Conservation (phyloP, 1,139 yeast genomes). For the Ogataea hybrid region DNA sequence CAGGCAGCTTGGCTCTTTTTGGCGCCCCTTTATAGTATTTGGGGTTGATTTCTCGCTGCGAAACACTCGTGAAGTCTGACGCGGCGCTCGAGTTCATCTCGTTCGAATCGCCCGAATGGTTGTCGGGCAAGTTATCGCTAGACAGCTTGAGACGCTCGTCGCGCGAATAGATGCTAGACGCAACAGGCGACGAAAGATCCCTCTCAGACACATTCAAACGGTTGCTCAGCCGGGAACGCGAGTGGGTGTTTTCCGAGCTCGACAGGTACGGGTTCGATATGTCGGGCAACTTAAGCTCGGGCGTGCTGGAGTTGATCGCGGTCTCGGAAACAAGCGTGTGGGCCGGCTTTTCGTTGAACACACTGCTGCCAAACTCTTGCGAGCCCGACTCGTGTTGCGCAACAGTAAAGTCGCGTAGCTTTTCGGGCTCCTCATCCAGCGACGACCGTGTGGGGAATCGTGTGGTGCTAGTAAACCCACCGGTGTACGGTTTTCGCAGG, state of each 20-base stretch:
- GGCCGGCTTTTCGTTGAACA: conserved; percentile 5
- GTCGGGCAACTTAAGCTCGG: conserved; percentile 24
- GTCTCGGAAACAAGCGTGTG: conserved; percentile 5
- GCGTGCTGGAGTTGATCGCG: conserved; percentile 5
- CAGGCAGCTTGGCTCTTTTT: conserved; percentile 19
- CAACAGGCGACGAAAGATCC: conserved; percentile 3
- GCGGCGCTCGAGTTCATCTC: conserved; percentile 14
- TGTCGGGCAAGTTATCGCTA: conserved; percentile 5
- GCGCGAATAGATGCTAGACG: conserved; percentile 13
- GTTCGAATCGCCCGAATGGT: conserved; percentile 9
- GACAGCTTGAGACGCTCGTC: conserved; percentile 16
- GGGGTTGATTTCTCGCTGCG: conserved; percentile 76
- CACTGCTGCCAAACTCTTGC: conserved; percentile 9
- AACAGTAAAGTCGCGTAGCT: conserved; percentile 10
- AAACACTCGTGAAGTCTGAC: conserved; percentile 76
- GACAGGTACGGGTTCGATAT: conserved; percentile 28
- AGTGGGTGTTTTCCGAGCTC: conserved; percentile 14
- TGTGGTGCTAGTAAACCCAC: conserved; percentile 9
- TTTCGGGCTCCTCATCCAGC: conserved; percentile 11
- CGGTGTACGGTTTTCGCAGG: conserved; percentile 6
- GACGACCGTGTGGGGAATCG: conserved; percentile 8
- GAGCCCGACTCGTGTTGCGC: conserved; percentile 9
- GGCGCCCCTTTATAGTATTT: conserved; percentile 39
- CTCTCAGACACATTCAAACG: not conserved
- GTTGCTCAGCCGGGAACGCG: not conserved